These are phyloP conservation scores for Exophiala sideris DNA, from an alignment of 2,329 filamentous ascomycete genomes.

Conservation along the genomic window DNA sequence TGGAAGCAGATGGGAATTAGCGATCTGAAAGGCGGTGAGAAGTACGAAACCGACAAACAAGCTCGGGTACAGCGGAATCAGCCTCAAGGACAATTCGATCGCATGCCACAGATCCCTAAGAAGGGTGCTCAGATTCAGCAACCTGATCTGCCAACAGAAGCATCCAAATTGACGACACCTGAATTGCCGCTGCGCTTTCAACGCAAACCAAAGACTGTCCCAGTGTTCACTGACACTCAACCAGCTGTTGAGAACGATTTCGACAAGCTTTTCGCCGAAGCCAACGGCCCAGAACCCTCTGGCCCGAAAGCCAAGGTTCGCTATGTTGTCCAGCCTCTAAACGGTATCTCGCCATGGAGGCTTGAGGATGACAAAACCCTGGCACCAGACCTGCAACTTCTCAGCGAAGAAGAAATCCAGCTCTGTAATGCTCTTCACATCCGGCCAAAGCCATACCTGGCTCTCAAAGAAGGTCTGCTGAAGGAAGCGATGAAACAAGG, in stretches of 20 bases:
- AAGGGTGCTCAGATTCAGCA: constrained; percentile 67
- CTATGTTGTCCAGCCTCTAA: constrained; percentile 51
- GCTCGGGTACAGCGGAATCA: constrained; percentile 62
- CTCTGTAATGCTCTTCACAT: constrained; percentile 80
- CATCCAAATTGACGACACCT: constrained; percentile 71
- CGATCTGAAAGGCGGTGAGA: constrained; percentile 80
- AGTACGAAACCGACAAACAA: constrained; percentile 87
- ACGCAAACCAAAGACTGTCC: constrained; percentile 38
- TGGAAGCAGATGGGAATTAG: constrained; percentile 84
- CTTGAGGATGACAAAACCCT: constrained; percentile 72
- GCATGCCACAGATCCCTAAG: constrained; percentile 59
- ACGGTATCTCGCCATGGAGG: constrained; percentile 51
- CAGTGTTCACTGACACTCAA: constrained; percentile 31
- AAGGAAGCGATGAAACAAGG: constrained; percentile 87
- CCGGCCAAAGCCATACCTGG: constrained; percentile 90
- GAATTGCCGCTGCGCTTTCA: constrained; percentile 67
- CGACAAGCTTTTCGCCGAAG: constrained; percentile 54
- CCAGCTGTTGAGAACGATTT: constrained; percentile 50
- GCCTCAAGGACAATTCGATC: constrained; percentile 78
- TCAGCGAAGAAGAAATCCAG: constrained; percentile 79
- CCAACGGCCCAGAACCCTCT: constrained; percentile 40
- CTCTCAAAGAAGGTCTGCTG: constrained; percentile 89
- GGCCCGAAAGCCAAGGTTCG: constrained; percentile 43
- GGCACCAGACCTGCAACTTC: constrained; percentile 69
- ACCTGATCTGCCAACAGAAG: constrained; percentile 70